Conservation (phyloP, 2,329 filamentous ascomycete species). For the Colletotrichum phormii region DNA sequence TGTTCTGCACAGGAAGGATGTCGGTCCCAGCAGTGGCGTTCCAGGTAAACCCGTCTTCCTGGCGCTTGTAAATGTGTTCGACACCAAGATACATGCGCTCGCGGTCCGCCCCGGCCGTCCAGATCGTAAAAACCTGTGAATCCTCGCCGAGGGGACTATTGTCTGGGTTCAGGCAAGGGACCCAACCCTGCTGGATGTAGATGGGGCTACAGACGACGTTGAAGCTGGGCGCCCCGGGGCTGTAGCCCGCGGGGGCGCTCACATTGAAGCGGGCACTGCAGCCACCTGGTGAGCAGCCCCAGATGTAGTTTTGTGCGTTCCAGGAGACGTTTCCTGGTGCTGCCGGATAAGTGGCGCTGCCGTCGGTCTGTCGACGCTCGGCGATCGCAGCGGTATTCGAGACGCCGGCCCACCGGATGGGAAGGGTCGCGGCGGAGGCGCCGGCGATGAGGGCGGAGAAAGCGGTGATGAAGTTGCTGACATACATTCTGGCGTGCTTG, state of each 20-base stretch:
- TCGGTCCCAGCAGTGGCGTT: neutral
- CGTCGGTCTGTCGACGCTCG: neutral
- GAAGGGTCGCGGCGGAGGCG: constrained; percentile 20
- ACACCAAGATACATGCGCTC: constrained; percentile 41
- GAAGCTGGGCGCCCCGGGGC: constrained; percentile 41
- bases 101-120: constrained; percentile 34
- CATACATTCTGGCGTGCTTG: constrained; percentile 7
- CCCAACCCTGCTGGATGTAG: constrained; percentile 40
- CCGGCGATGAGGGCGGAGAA: neutral
- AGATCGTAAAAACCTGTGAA: constrained; percentile 40
- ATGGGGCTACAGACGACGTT: constrained; percentile 42
- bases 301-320: constrained; percentile 17
- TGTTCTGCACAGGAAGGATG: constrained; percentile 1
- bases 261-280: constrained; percentile 42
- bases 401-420: neutral
- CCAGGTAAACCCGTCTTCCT: constrained; percentile 5
- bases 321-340: neutral
- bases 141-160: constrained; percentile 8
- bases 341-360: neutral
- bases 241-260: constrained; percentile 39
- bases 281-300: constrained; percentile 41
- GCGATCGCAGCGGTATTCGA: neutral
- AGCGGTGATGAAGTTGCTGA: neutral
- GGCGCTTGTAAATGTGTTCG: constrained; percentile 38
- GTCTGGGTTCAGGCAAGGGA: constrained; percentile 38